These are phyloP conservation scores for Sphagnum magellanicum DNA, from an alignment of 228 moss, liverwort and hornwort genomes.

Conservation along the genomic window DNA sequence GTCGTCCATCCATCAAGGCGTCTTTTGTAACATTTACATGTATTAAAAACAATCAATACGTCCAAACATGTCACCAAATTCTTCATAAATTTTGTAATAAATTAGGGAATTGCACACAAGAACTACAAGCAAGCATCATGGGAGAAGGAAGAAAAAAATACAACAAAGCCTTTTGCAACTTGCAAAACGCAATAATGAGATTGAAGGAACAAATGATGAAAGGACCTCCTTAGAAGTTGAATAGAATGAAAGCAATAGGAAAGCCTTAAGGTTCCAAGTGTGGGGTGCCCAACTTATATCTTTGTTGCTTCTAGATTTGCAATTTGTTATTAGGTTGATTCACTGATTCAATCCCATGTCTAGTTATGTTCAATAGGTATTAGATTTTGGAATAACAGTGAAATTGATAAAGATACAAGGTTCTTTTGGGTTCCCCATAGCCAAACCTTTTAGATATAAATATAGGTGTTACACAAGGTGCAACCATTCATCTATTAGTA, in stretches of 20 bases:
- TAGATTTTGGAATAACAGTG: too few relatives aligned
- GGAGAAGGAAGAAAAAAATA: conserved; percentile 47
- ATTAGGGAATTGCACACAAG: conserved; percentile 48
- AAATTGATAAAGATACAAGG: too few relatives aligned
- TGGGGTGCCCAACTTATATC: conserved; percentile 48
- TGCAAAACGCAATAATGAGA: conserved; percentile 28
- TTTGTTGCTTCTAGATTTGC: conserved; percentile 40
- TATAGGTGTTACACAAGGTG: too few relatives aligned
- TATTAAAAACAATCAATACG: too few relatives aligned
- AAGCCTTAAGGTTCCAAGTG: conserved; percentile 32
- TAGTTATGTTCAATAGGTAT: too few relatives aligned
- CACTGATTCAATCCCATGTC: too few relatives aligned
- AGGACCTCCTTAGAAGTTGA: conserved; percentile 19
- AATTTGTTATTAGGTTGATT: conserved; percentile 39
- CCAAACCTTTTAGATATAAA: too few relatives aligned
- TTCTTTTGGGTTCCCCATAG: too few relatives aligned
- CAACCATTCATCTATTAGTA: too few relatives aligned
- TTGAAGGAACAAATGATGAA: conserved; percentile 27
- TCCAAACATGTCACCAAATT: too few relatives aligned
- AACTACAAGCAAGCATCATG: conserved; percentile 55
- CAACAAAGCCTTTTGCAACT: conserved; percentile 31
- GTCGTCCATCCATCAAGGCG: too few relatives aligned
- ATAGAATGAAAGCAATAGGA: conserved; percentile 52
- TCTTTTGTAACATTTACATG: too few relatives aligned
- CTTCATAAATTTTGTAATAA: conserved; percentile 9